Base-by-base conservation (phyloP, 345 rosid species). In the Hevea brasiliensis region DNA sequence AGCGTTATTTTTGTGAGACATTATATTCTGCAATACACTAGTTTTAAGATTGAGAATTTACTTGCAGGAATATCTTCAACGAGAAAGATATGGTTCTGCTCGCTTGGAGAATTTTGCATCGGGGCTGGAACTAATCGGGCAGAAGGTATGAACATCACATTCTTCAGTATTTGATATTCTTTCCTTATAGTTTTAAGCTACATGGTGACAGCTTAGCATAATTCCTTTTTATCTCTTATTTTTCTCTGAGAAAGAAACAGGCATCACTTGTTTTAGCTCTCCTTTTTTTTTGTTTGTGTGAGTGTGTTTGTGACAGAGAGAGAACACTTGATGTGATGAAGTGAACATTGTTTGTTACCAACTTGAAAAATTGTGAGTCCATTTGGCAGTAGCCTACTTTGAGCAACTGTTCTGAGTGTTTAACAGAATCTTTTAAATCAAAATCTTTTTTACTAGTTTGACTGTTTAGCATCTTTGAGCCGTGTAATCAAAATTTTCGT, bases 41-140 rank as follows among this genome's bases (percentile, higher is more conserved):
- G 15, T n/a, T 17, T 24, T 53, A 44, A 67, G 68, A 56, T 67
- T 63, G 42, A 67, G 61, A 29, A 44, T 77, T n/a, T 40, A 61
- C 75, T 76, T 73, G 45, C 92, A 95, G 99, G 98, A 95, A 69
- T 95, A 89, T 83, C 92, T 95, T 79, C 98, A 92, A 85, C 83
- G 97, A 63, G 98, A 95, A 85, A 86, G 98, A 84, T 74, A 89
- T 57, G 93, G 92, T 67, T 82, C 81, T 74, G 99, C 99, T 61
- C 90, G 90, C 70, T 78, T 95, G 84, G 97, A 95, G 85, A 89
- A 92, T 82, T 92, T 89, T 73, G 96, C 98, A 7, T 85, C 96
- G 54, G 98, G 97, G 72, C 87, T 95, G 81, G 98, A 92, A 83
- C 81, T 95, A 66, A 91, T 91, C 76, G 92, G 96, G 51, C 85